Evolutionary conservation across 495 filamentous ascomycete species (phyloP), one percentile per base, ranked within the genome.

Genomic region (Neurospora terricola): DNA sequence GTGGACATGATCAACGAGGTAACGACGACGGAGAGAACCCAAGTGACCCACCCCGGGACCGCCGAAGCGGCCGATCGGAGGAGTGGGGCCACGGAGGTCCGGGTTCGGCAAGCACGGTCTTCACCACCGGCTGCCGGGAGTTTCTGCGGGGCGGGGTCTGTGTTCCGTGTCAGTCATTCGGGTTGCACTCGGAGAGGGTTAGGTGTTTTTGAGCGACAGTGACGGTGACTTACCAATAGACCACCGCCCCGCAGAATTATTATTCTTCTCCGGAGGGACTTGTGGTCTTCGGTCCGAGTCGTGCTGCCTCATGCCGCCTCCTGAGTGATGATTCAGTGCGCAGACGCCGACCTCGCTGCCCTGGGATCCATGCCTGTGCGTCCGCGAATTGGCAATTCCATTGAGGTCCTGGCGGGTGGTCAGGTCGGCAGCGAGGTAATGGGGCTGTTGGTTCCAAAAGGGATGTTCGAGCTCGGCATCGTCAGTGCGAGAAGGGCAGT

Each of bases 351-450:
- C 45, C 10, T 54, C 45, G 21, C 45, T 23, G 48, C 48, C 48
- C 21, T 30, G 48, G 2, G 48, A 59, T 59, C 48, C 48, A 59
- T 27, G 10, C 48, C 48, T 59, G 23, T 79, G 76, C 43, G 73
- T 76, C 14, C 78, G 75, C 18, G 79, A 70, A 71, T 80, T 81
- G 72, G 81, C 83, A 48, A 87, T 84, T 48, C 89, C 88, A 74
- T 90, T 91, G 59, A 91, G 86, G 74, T 91, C 89, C 79, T 87
- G 85, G 71, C 89, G 82, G 36, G 89, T 90, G 12, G 89, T 91
- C 69, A 83, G 79, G 73, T 90, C 89, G 3, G 86, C 82, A 72
- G 85, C 87, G 69, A 91, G 78, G 12, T 82, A 79, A 16, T 85
- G 80, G 43, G 89, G 87, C 71, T 83, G 90, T 77, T 91, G 89